phyloP scores from a whole-genome alignment of 2,329 filamentous ascomycete species.

The Nakataea oryzae region DNA sequence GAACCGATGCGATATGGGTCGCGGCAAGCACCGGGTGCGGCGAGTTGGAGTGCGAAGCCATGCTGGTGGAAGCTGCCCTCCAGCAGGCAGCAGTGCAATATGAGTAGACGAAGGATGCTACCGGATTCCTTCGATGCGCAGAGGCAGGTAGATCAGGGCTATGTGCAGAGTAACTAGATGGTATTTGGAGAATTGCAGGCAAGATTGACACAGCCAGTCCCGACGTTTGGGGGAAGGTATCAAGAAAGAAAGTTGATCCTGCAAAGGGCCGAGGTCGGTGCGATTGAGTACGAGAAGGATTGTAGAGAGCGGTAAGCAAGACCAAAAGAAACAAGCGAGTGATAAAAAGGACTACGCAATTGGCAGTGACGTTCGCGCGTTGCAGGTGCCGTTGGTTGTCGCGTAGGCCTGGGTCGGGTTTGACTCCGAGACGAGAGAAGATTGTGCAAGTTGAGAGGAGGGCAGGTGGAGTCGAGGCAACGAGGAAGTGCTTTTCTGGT shows the following conservation, averaged over 20 bases:
- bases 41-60: neutral
- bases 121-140: neutral
- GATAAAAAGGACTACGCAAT: neutral
- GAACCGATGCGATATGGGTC: slow-evolving; percentile 16
- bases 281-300: neutral
- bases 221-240: neutral
- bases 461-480: no score
- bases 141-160: neutral
- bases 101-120: neutral
- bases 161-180: no score
- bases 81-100: neutral
- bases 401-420: no score
- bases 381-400: neutral
- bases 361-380: neutral
- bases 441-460: neutral
- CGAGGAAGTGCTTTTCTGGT: no score
- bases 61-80: neutral
- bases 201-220: neutral
- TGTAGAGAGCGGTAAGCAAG: neutral
- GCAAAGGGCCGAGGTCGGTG: neutral
- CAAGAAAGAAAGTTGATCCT: neutral
- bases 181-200: neutral
- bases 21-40: slow-evolving; percentile 1
- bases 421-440: no score
- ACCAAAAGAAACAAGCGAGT: neutral